Conservation (phyloP, 2,329 filamentous ascomycete species). For the Colletotrichum sp. region DNA sequence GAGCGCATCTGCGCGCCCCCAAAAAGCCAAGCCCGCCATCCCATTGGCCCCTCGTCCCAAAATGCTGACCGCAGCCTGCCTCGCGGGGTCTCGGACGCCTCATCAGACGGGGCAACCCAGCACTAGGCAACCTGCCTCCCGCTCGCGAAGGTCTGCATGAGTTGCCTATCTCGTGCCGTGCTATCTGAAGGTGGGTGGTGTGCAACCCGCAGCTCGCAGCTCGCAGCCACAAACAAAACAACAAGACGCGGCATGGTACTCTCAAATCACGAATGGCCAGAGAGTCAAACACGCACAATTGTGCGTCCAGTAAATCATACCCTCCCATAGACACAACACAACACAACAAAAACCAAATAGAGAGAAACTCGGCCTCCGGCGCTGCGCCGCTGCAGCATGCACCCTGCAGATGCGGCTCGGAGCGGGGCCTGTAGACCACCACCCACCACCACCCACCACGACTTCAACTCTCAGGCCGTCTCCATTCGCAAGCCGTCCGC, state of each 20-base stretch:
- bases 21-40: background rate
- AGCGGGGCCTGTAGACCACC: background rate
- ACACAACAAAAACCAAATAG: background rate
- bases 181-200: background rate
- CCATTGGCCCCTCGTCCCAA: background rate
- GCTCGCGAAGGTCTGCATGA: background rate
- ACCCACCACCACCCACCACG: background rate
- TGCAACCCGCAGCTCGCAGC: background rate
- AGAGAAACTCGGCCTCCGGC: background rate
- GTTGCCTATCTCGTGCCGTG: background rate
- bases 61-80: background rate
- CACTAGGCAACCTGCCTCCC: background rate
- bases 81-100: background rate
- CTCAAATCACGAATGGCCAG: background rate
- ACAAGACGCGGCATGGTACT: background rate
- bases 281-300: background rate
- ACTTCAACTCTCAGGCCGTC: background rate
- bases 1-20: background rate
- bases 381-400: background rate
- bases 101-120: background rate
- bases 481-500: background rate
- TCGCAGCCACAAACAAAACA: background rate
- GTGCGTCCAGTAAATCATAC: background rate
- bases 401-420: background rate
- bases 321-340: rapidly evolving